phyloP scores from a whole-genome alignment of 208 protist genomes.

The Trypanosoma grayi region DNA sequence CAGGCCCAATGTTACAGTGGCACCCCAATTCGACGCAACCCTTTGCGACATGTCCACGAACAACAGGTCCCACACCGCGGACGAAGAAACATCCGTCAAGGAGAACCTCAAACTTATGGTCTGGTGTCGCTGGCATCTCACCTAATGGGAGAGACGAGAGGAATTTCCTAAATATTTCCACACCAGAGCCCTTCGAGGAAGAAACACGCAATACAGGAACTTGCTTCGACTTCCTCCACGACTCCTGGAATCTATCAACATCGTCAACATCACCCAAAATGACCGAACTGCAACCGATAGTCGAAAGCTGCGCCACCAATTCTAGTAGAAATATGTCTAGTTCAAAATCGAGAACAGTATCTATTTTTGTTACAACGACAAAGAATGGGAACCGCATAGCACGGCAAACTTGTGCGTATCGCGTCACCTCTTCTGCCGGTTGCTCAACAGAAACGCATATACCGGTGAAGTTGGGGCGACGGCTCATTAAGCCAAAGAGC shows the following conservation, averaged over 20 bases:
- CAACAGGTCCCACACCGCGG: conserved; percentile 91
- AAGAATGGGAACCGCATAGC: conserved; percentile 91
- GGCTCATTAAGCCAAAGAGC: conserved; percentile 93
- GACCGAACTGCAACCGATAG: conserved; percentile 38
- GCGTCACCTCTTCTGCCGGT: conserved; percentile 27
- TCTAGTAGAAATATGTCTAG: conserved; percentile 89
- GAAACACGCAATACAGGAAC: conserved; percentile 74
- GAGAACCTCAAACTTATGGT: conserved; percentile 74
- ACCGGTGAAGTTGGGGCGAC: conserved; percentile 88
- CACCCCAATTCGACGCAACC: conserved; percentile 86
- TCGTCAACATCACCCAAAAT: conserved; percentile 31
- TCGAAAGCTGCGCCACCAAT: conserved; percentile 46
- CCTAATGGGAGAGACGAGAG: conserved; percentile 33
- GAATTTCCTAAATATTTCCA: conserved; percentile 54
- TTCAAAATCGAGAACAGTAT: conserved; percentile 91
- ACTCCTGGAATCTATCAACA: conserved; percentile 32
- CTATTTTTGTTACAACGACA: conserved; percentile 94
- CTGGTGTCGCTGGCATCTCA: conserved; percentile 30
- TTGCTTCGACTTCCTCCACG: conserved; percentile 27
- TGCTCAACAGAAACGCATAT: conserved; percentile 59
- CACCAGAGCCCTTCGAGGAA: conserved; percentile 45
- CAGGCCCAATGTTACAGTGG: conserved; percentile 91
- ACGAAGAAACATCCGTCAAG: conserved; percentile 77
- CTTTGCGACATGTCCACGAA: conserved; percentile 88
- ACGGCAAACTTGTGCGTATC: conserved; percentile 92